These are phyloP conservation scores for Conticribra guillardii DNA, from an alignment of 108 stramenopile genomes.

Conservation along the genomic window DNA sequence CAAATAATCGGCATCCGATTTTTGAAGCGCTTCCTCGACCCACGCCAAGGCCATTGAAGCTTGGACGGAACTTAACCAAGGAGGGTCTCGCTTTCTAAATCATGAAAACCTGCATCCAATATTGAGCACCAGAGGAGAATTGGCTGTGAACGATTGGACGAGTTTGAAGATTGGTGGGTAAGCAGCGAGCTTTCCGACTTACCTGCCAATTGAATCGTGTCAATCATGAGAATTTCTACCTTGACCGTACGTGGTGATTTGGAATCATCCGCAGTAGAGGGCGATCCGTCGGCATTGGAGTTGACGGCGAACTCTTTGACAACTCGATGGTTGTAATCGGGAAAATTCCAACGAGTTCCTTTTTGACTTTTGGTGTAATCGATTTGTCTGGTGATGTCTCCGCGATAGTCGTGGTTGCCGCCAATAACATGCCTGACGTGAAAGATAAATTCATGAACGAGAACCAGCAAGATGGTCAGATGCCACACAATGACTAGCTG, in stretches of 20 bases:
- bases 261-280: constrained; percentile 13
- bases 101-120: constrained; percentile 26
- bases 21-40: constrained; percentile 35
- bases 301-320: constrained; percentile 18
- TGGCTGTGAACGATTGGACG: too few species aligned
- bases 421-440: constrained; percentile 38
- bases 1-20: constrained; percentile 55
- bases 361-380: constrained; percentile 13
- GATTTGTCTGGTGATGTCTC: constrained; percentile 49
- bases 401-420: constrained; percentile 63
- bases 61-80: constrained; percentile 3
- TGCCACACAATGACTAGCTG: too few species aligned
- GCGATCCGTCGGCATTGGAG: background rate
- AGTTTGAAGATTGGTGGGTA: too few species aligned
- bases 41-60: constrained; percentile 28
- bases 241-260: constrained; percentile 11
- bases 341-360: constrained; percentile 39
- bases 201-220: constrained; percentile 47
- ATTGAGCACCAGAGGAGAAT: too few species aligned
- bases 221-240: constrained; percentile 56
- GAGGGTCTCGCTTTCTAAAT: background rate
- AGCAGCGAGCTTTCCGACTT: too few species aligned
- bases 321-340: constrained; percentile 40
- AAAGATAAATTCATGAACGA: too few species aligned
- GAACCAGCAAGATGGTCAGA: too few species aligned